A percentile compares a stretch with the other conserved stretches of the same genome.
phyloP scores from a whole-genome alignment of 768 basidiomycete genomes.

The Kwoniella sp. region DNA sequence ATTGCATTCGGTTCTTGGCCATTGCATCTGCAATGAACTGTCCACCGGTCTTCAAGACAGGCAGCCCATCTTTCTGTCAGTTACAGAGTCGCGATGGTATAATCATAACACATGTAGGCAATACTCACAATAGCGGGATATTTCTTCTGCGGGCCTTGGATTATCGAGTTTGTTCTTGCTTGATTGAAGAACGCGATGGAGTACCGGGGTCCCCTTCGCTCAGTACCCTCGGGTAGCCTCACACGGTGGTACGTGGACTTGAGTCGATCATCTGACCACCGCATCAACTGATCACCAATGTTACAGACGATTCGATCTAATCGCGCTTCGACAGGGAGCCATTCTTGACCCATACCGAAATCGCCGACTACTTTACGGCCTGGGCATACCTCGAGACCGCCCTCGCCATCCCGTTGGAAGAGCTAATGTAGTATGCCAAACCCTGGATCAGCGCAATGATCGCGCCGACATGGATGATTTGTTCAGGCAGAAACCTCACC shows the following conservation, averaged over 20 bases:
- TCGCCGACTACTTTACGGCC: constrained; percentile 43
- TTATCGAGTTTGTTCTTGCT: constrained; percentile 35
- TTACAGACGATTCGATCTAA: constrained; percentile 47
- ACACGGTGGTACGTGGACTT: constrained; percentile 53
- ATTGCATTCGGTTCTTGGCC: constrained; percentile 35
- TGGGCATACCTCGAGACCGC: constrained; percentile 50
- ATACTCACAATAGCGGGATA: constrained; percentile 36
- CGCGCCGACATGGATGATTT: too few species aligned
- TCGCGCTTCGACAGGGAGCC: constrained; percentile 37
- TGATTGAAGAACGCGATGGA: constrained; percentile 53
- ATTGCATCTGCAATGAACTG: constrained; percentile 50
- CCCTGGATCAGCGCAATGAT: too few species aligned
- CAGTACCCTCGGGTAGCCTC: constrained; percentile 29
- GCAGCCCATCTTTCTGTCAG: neutral
- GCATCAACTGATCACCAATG: constrained; percentile 43
- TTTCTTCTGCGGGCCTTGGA: constrained; percentile 47
- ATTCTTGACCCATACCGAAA: constrained; percentile 45
- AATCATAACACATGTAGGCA: too few species aligned
- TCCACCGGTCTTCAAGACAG: constrained; percentile 32
- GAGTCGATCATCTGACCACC: constrained; percentile 49
- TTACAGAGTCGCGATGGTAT: too few species aligned
- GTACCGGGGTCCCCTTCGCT: constrained; percentile 37
- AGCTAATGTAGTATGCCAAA: too few species aligned
- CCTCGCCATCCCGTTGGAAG: constrained; percentile 48
- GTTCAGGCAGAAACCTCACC: constrained; percentile 13